Percentiles rank a stretch among this genome's conserved stretches.
phyloP scores from a whole-genome alignment of 768 basidiomycete species.

The Lactifluus piperatus region DNA sequence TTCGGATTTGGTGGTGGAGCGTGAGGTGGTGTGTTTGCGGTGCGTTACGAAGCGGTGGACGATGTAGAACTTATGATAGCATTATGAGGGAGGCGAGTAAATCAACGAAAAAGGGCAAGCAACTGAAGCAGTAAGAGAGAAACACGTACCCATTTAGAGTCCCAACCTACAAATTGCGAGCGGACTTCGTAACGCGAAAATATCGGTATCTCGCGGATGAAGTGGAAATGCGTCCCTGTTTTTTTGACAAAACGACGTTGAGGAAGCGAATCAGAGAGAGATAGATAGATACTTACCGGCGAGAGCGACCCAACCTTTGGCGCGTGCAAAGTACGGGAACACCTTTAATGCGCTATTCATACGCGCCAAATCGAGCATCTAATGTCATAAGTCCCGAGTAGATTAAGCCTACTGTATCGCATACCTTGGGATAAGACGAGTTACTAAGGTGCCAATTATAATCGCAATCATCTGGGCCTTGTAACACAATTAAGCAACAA shows the following conservation, averaged over 20 bases:
- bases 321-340: slow-evolving; percentile 50
- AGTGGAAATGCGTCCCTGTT: slow-evolving; percentile 57
- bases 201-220: slow-evolving; percentile 63
- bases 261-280: not conserved
- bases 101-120: not conserved
- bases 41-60: slow-evolving; percentile 56
- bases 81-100: not conserved
- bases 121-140: not conserved
- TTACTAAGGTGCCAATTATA: slow-evolving; percentile 73
- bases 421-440: slow-evolving; percentile 68
- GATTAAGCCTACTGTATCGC: slow-evolving; percentile 15
- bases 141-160: slow-evolving; percentile 64
- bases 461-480: slow-evolving; percentile 66
- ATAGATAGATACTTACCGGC: slow-evolving; percentile 28
- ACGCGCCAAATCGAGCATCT: slow-evolving; percentile 31
- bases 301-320: slow-evolving; percentile 55
- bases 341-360: slow-evolving; percentile 39
- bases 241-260: not conserved
- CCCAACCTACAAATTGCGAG: slow-evolving; percentile 52
- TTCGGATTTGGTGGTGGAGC: slow-evolving; percentile 12
- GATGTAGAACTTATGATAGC: slow-evolving; percentile 47
- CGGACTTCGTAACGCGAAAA: slow-evolving; percentile 54
- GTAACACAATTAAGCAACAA: not conserved
- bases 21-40: slow-evolving; percentile 30
- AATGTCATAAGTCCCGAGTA: not conserved